Base-by-base conservation (phyloP, 257 asterid species). In the Schizonepeta tenuifolia region DNA sequence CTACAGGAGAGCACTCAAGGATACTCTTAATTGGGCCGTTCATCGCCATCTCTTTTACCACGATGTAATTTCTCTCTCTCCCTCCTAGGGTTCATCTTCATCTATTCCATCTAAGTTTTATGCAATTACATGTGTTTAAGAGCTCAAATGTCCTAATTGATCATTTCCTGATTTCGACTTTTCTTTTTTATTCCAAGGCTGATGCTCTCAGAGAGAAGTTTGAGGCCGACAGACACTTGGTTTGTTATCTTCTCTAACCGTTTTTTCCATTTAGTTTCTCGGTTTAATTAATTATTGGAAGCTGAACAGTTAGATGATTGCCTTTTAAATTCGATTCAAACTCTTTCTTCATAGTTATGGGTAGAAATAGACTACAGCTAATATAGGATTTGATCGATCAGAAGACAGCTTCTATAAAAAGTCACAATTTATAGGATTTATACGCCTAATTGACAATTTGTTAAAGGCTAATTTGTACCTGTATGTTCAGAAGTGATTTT, bases 11-110 rank as follows among this genome's bases (percentile, higher is more conserved):
- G 87, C 99, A 10, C 98, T 95, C 80, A 90, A 87, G 85, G 98
- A 95, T 77, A 90, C 98, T 68, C 97, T 95, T 76, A 95, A 88
- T 77, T 95, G 98, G 98, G 98, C 98, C 38, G 99, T 95, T 75
- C 98, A 95, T 87, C 98, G 99, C 84, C 99, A 92, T 76, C 93
- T 92, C 89, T 95, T 95, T 71, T 95, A 92, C 80, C 69, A 83
- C 43, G 98, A 95, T 80, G 99, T 95, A 85, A 77, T 43, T 24
- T 51, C 47, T 43, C 21, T 56, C 76, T 73, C 31, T 77, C 22
- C 46, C 8, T 47, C n/a, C n/a, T n/a, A n/a, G n/a, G n/a, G n/a
- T n/a, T n/a, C n/a, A n/a, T n/a, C n/a, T n/a, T n/a, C n/a, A n/a
- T n/a, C n/a, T n/a, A n/a, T n/a, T n/a, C n/a, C n/a, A n/a, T n/a